Conservation (phyloP, 164 flowering plant genomes). For the Dillenia suffruticosa region DNA sequence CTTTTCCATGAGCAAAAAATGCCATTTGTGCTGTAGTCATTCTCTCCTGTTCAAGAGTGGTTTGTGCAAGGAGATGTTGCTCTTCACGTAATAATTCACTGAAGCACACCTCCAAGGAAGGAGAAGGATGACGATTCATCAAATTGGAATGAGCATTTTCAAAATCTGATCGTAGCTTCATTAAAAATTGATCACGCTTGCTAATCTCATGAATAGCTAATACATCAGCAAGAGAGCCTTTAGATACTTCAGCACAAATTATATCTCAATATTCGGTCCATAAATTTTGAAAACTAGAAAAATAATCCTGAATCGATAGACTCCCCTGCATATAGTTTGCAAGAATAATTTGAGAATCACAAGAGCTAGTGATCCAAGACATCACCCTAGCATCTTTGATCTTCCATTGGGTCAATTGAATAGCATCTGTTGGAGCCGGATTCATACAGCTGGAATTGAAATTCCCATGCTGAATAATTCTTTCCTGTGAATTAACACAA, state of each 20-base stretch:
- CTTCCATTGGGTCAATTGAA: too few species aligned
- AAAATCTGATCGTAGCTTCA: neutral
- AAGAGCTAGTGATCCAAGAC: too few species aligned
- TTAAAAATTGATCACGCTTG: neutral
- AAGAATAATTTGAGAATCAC: neutral
- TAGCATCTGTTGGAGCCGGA: too few species aligned
- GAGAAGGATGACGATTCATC: neutral
- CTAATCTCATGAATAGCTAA: neutral
- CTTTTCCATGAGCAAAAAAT: neutral
- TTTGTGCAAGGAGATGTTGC: neutral
- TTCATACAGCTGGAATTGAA: too few species aligned
- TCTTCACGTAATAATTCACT: neutral
- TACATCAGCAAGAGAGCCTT: neutral
- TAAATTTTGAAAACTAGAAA: slow-evolving; percentile 2
- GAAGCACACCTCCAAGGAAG: neutral
- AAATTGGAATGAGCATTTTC: neutral
- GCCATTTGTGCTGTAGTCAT: too few species aligned
- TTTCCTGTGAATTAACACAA: too few species aligned
- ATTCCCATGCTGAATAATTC: too few species aligned
- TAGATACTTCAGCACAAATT: neutral
- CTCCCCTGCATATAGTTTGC: neutral
- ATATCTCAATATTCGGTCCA: neutral
- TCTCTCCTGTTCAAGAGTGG: neutral
- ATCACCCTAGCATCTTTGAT: too few species aligned
- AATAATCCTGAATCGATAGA: slow-evolving; percentile 4